phyloP scores from a whole-genome alignment of 1,139 yeast genomes.

The Kluyveromyces sp. region DNA sequence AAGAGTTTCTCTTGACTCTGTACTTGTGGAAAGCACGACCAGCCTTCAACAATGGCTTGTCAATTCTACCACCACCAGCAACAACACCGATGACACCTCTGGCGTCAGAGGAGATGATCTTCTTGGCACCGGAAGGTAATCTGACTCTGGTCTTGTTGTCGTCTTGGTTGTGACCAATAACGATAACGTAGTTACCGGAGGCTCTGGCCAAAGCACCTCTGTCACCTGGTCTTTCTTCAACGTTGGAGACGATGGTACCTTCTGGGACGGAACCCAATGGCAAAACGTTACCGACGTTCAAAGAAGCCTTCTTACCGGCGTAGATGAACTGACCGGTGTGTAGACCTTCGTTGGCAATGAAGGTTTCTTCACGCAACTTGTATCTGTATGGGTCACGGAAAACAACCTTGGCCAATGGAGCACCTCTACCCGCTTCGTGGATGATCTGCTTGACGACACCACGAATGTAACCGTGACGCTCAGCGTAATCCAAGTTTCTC shows the following conservation, averaged over 20 bases:
- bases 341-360: conserved; percentile 99
- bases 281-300: conserved; percentile 94
- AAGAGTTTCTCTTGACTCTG: conserved; percentile 98
- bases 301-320: conserved; percentile 98
- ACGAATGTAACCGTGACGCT: conserved; percentile 99
- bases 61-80: conserved; percentile 99
- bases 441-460: conserved; percentile 97
- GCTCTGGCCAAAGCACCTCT: conserved; percentile 99
- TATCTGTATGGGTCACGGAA: conserved; percentile 99
- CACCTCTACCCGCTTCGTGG: conserved; percentile 99
- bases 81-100: conserved; percentile 99
- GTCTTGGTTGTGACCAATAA: conserved; percentile 98
- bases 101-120: conserved; percentile 88
- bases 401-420: conserved; percentile 97
- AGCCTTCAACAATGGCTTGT: conserved; percentile 98
- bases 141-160: conserved; percentile 98
- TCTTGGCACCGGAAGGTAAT: conserved; percentile 99
- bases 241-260: conserved; percentile 98
- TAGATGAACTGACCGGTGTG: conserved; percentile 98
- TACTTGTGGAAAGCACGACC: conserved; percentile 99
- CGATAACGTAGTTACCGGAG: conserved; percentile 98
- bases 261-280: conserved; percentile 98
- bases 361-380: conserved; percentile 96
- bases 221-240: conserved; percentile 99
- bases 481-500: conserved; percentile 98